Base-by-base conservation (phyloP, 2,329 filamentous ascomycete species). In the Cryphonectria radicalis region DNA sequence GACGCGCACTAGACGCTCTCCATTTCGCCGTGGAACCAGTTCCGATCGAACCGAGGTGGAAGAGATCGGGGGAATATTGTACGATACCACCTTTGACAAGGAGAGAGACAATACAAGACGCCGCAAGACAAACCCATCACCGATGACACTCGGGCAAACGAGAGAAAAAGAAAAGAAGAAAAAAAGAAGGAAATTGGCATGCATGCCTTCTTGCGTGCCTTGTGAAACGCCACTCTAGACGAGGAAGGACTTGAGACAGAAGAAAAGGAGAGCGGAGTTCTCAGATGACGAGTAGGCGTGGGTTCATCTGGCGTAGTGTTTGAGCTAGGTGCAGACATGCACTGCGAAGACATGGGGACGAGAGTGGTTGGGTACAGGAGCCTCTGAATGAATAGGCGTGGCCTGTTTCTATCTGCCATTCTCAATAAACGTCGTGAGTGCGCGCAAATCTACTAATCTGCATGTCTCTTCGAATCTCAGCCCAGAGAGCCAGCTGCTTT, bases 1-100 rank as follows among this genome's bases (percentile, higher is more conserved):
- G 94, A 97, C 84, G 95, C 94, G 88, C 89, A 88, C 91, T 89
- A 85, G 81, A 77, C 62, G 46, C 65, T 66, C 71, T 68, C 50
- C 28, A 70, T 53, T 28, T 43, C 25, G 17, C 32, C 37, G 57
- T 66, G 46, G 37, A 63, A n/a, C 28, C 11, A 7, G 13, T n/a
- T n/a, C 62, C 40, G 37, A 63, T 32, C 62, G 25, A 46, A 64
- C n/a, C 62, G 62, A 46, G 40, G 42, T 43, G 42, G 62, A 42
- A 64, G 42, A 46, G 62, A 64, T 64, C 46, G 40, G 40, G 62
- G 35, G 10, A 28, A 46, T 32, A 42, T 2, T 63, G 62, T 64
- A 64, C 62, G 25, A 64, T 64, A 64, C 62, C 40, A 64, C n/a
- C 62, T 35, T 40, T 62, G 59, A 40, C 35, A 62, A 62, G 59